Evolutionary conservation across 345 rosid species (phyloP).

Genomic region (Populus alba): DNA sequence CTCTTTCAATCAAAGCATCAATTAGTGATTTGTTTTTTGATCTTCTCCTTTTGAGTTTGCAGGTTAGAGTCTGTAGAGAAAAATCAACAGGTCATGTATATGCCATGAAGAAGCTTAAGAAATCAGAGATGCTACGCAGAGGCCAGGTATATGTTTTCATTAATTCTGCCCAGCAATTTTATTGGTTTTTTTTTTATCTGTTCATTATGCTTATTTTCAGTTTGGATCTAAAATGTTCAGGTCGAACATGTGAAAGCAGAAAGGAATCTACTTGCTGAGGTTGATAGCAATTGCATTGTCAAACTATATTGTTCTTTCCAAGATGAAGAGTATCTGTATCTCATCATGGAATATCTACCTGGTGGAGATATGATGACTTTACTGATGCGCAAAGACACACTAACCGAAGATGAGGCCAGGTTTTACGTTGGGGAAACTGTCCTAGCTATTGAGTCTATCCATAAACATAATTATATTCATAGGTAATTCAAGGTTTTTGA

Average conservation of each 20-base stretch:
- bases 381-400: conserved; percentile 65
- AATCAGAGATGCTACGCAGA: conserved; percentile 96
- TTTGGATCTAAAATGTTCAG: conserved; percentile 36
- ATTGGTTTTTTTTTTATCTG: not conserved
- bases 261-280: conserved; percentile 72
- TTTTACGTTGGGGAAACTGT: conserved; percentile 68
- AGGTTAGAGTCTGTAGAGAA: conserved; percentile 93
- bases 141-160: conserved; percentile 50
- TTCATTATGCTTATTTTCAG: conserved; percentile 8
- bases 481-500: conserved; percentile 32
- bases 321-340: conserved; percentile 64
- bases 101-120: conserved; percentile 94
- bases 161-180: not conserved
- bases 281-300: conserved; percentile 67
- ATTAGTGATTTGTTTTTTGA: not conserved
- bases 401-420: conserved; percentile 60
- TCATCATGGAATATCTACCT: conserved; percentile 71
- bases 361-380: conserved; percentile 82
- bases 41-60: conserved; percentile 4
- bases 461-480: conserved; percentile 64
- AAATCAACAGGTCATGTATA: conserved; percentile 85
- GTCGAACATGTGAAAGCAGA: conserved; percentile 74
- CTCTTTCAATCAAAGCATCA: not conserved
- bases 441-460: conserved; percentile 69
- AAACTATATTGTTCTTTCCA: conserved; percentile 68